phyloP scores from a whole-genome alignment of 208 protist genomes.

The Crithidia expoeki region DNA sequence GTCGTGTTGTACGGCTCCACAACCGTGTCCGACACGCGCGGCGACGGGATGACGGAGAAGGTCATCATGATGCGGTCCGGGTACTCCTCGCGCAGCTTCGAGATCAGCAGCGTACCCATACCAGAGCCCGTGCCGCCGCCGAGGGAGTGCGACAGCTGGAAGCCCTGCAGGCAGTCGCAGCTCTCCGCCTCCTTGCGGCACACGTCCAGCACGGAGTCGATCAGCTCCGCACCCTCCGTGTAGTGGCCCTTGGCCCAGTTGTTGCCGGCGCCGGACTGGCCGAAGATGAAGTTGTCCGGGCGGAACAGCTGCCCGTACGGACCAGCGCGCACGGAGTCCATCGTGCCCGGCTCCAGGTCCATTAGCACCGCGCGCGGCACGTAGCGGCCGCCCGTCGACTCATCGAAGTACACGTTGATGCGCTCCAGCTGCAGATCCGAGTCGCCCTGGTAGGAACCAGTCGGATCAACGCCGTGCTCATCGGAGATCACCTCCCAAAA shows the following conservation, averaged over 20 bases:
- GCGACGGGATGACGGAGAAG: slow-evolving; percentile 98
- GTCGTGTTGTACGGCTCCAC: slow-evolving; percentile 98
- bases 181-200: slow-evolving; percentile 97
- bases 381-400: too few relatives aligned
- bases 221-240: slow-evolving; percentile 98
- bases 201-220: slow-evolving; percentile 97
- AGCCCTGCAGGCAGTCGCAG: slow-evolving; percentile 98
- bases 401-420: too few relatives aligned
- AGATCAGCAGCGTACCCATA: slow-evolving; percentile 98
- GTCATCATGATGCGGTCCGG: slow-evolving; percentile 98
- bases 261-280: slow-evolving; percentile 97
- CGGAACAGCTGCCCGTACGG: too few relatives aligned
- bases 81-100: slow-evolving; percentile 96
- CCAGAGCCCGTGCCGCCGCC: slow-evolving; percentile 97
- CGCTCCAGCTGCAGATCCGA: too few relatives aligned
- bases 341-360: too few relatives aligned
- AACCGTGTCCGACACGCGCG: slow-evolving; percentile 97
- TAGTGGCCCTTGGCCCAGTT: slow-evolving; percentile 99
- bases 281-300: slow-evolving; percentile 99
- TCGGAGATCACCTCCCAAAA: too few relatives aligned
- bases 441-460: too few relatives aligned
- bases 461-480: too few relatives aligned
- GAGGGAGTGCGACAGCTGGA: slow-evolving; percentile 98
- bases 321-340: too few relatives aligned
- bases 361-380: too few relatives aligned